Percentiles rank a stretch among this genome's conserved stretches.
Evolutionary conservation across 176 grass and related monocot species (phyloP).

Genomic region (Aechmea fasciata): DNA sequence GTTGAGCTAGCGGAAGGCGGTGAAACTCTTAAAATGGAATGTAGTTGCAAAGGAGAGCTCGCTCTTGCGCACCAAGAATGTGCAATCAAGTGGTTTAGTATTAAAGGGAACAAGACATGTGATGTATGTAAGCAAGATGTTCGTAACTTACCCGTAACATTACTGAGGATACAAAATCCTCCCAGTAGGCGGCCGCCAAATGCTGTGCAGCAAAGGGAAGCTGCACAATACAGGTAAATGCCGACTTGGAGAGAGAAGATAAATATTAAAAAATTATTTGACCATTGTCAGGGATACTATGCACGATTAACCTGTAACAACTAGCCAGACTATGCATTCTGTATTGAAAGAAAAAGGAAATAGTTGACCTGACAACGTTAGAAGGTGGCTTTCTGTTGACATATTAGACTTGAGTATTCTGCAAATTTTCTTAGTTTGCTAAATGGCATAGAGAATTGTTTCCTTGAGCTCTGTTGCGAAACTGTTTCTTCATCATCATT

Average conservation of each 20-base stretch:
- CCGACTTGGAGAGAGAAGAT: slow-evolving; percentile 1
- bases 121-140: slow-evolving; percentile 93
- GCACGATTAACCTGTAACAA: too few relatives aligned
- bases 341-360: too few relatives aligned
- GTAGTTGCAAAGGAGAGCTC: slow-evolving; percentile 98
- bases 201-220: slow-evolving; percentile 56
- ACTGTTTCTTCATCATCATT: neutral
- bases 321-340: too few relatives aligned
- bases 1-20: slow-evolving; percentile 90
- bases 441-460: too few relatives aligned
- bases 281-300: neutral
- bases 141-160: slow-evolving; percentile 80
- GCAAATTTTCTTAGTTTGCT: too few relatives aligned
- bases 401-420: too few relatives aligned
- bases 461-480: too few relatives aligned
- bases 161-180: slow-evolving; percentile 72
- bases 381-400: too few relatives aligned
- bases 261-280: neutral
- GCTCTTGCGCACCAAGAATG: slow-evolving; percentile 96
- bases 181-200: slow-evolving; percentile 42
- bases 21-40: slow-evolving; percentile 99
- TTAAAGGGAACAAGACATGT: slow-evolving; percentile 98
- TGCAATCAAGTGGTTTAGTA: slow-evolving; percentile 99
- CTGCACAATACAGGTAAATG: slow-evolving; percentile 58
- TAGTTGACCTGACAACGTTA: too few relatives aligned